Evolutionary conservation across 495 filamentous ascomycete genomes (phyloP), one percentile per base, ranked within the genome.

Genomic region (Oleoguttula mirabilis): DNA sequence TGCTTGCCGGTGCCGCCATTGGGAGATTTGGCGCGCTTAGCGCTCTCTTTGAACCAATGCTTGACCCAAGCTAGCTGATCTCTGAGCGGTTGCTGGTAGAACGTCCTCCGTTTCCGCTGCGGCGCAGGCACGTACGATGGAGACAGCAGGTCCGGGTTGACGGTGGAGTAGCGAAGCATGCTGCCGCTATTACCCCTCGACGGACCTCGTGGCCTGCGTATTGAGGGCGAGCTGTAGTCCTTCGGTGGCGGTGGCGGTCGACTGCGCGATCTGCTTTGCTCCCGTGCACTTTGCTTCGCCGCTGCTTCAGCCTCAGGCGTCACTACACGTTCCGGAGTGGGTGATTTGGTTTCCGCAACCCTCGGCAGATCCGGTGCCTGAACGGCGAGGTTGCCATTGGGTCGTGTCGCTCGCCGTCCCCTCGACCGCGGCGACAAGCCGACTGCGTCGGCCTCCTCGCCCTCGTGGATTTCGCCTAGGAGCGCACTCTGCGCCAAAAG

Each of bases 11-110:
- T 66, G 71, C 11, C 67, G 65, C 33, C 30, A 32, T 60, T 60
- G 10, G 82, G 82, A 23, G 82, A 85, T 33, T 72, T 76, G 33
- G 79, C 75, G 35, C 81, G 66, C 59, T 84, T 87, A 24, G 80
- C 75, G 34, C 77, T 80, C 43, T 85, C 80, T 32, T 83, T 70
- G 51, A 88, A 76, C 83, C 83, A 88, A 51, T 84, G 80, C 53
- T 95, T 95, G 62, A 94, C 76, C 16, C 80, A 80, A 1, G 85
- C 81, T 4, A 88, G 61, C 53, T 87, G 83, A 51, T 79, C 79
- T 33, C 85, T 72, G 35, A 88, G 73, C 21, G 80, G 70, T 51
- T 82, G 76, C 45, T 81, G 73, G 50, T 77, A 77, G 43, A 72
- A 77, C 32, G 72, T 65, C 30, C 70, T 67, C 41, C 68, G 67